These are phyloP conservation scores for Selaginella tamariscina DNA, from an alignment of 75 land plant genomes.

Conservation along the genomic window DNA sequence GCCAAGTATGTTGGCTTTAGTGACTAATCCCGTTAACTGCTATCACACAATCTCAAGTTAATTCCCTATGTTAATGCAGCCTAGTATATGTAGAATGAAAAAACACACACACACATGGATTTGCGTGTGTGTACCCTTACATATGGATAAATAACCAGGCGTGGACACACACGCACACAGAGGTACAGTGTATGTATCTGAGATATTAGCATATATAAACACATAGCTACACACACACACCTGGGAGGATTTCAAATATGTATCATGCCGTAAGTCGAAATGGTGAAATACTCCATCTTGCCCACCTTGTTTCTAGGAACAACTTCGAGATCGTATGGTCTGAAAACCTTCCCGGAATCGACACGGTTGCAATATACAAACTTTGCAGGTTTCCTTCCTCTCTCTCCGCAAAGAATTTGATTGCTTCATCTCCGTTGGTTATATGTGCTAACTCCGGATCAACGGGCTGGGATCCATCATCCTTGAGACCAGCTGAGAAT, in stretches of 20 bases:
- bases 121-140: no score
- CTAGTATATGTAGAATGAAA: no score
- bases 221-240: no score
- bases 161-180: neutral
- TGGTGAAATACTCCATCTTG: slow-evolving; percentile 21
- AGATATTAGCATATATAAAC: no score
- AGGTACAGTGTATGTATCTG: no score
- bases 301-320: slow-evolving; percentile 21
- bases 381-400: slow-evolving; percentile 17
- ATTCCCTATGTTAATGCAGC: no score
- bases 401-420: slow-evolving; percentile 21
- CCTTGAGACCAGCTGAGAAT: neutral
- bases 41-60: no score
- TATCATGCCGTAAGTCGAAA: slow-evolving; percentile 27
- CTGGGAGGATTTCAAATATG: slow-evolving; percentile 25
- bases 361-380: slow-evolving; percentile 33
- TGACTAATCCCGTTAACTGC: no score
- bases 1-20: no score
- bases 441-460: slow-evolving; percentile 14
- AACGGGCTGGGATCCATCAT: neutral
- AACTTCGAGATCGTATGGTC: slow-evolving; percentile 29
- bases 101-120: no score
- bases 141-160: no score
- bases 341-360: slow-evolving; percentile 15
- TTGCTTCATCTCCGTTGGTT: slow-evolving; percentile 25